Conservation (phyloP, 352 stramenopile species). For the Phytophthora tentaculata region DNA sequence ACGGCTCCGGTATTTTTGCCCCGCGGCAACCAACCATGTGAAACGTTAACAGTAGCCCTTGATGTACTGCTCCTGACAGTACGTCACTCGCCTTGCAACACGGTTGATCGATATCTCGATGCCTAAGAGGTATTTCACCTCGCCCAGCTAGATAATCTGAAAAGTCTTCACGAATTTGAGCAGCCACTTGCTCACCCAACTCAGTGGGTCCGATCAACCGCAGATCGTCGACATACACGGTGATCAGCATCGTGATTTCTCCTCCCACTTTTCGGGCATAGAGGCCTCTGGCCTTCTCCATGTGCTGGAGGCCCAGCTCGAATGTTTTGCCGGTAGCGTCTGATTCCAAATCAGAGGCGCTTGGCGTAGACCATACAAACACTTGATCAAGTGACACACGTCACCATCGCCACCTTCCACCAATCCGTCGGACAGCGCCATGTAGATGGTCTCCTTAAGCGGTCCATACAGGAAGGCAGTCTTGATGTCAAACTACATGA, state of each 20-base stretch:
- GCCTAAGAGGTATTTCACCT: slow-evolving; percentile 1
- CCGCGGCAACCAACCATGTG: slow-evolving; percentile 8
- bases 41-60: slow-evolving; percentile 3
- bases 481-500: slow-evolving; percentile 23
- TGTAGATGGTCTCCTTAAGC: slow-evolving; percentile 11
- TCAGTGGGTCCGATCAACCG: not conserved
- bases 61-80: not conserved
- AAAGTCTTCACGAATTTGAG: not conserved
- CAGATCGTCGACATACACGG: slow-evolving; percentile 6
- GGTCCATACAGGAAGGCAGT: slow-evolving; percentile 20
- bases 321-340: not conserved
- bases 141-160: not conserved
- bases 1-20: slow-evolving; percentile 4
- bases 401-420: not conserved
- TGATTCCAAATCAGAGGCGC: slow-evolving; percentile 14
- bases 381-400: no score
- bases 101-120: slow-evolving; percentile 8
- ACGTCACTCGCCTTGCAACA: not conserved
- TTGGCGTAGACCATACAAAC: no score
- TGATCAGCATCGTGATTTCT: slow-evolving; percentile 10
- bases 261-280: slow-evolving; percentile 6
- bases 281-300: slow-evolving; percentile 1
- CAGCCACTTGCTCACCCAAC: not conserved
- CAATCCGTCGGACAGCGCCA: slow-evolving; percentile 1
- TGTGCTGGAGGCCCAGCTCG: slow-evolving; percentile 1